Percentiles rank a stretch among this genome's conserved stretches.
Conservation (phyloP, 2,329 filamentous ascomycete species). For the Diaporthe capsici region DNA sequence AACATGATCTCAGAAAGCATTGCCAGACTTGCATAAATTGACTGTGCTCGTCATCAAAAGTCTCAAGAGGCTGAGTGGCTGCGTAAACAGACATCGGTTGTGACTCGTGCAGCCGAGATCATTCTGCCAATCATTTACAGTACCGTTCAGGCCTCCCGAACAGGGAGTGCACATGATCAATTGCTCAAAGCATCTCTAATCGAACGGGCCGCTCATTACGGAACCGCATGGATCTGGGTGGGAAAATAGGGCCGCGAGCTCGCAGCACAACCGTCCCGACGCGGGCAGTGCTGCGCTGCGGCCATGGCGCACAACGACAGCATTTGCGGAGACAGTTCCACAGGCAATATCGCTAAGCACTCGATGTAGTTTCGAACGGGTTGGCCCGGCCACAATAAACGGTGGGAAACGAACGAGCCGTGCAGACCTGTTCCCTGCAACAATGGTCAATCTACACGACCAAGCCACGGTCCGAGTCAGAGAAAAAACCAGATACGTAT, state of each 20-base stretch:
- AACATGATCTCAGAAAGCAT: not conserved
- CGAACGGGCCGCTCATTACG: not conserved
- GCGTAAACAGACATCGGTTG: not conserved
- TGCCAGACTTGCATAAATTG: too few relatives aligned
- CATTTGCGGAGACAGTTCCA: not conserved
- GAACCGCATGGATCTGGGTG: not conserved
- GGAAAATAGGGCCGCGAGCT: not conserved
- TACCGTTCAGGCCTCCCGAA: not conserved
- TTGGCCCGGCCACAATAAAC: not conserved
- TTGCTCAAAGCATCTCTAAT: not conserved
- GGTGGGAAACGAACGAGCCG: too few relatives aligned
- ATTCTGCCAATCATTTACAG: not conserved
- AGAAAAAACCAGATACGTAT: not conserved
- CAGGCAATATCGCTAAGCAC: constrained; percentile 1
- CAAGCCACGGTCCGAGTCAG: not conserved
- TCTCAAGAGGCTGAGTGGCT: not conserved
- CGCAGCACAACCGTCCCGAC: not conserved
- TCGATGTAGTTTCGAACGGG: not conserved
- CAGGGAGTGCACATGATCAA: too few relatives aligned
- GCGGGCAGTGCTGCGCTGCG: not conserved
- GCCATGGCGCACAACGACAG: not conserved
- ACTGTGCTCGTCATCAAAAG: not conserved
- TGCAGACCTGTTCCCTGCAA: not conserved
- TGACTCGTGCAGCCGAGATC: not conserved
- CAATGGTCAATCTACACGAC: not conserved